These are phyloP conservation scores for Biscogniauxia mediterranea DNA, from an alignment of 2,329 filamentous ascomycete genomes.

Conservation along the genomic window DNA sequence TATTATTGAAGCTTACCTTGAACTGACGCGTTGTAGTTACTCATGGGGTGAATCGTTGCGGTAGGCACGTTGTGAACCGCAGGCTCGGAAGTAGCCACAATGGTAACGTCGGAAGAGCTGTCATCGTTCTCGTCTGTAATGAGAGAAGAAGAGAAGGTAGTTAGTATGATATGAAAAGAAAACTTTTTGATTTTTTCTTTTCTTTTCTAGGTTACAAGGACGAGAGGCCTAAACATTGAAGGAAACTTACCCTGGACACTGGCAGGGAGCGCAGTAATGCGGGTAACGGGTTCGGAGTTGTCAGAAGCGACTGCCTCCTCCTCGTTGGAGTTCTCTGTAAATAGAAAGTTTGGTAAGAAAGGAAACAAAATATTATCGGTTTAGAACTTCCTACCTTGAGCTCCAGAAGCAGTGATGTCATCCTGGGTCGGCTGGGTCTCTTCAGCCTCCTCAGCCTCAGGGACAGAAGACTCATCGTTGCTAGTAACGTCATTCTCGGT, in stretches of 20 bases:
- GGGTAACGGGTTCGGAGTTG: not conserved
- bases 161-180: too few species aligned
- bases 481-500: too few species aligned
- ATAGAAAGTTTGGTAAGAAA: not conserved
- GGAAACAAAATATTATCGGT: not conserved
- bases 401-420: not conserved
- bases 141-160: not conserved
- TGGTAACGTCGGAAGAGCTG: not conserved
- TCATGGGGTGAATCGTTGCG: too few species aligned
- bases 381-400: not conserved
- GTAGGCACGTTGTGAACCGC: not conserved
- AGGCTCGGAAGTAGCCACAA: not conserved
- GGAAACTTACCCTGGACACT: not conserved
- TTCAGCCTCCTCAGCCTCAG: not conserved
- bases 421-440: not conserved
- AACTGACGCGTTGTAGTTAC: not conserved
- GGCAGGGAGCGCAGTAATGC: not conserved
- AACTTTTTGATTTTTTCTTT: too few species aligned
- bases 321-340: not conserved
- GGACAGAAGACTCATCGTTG: not conserved
- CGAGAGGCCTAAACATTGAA: not conserved
- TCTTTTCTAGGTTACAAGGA: too few species aligned
- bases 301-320: not conserved
- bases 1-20: not conserved
- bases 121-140: not conserved